Percentiles rank a stretch among this genome's conserved stretches.
Evolutionary conservation across 345 rosid genomes (phyloP).

Genomic region (Linum tenue): DNA sequence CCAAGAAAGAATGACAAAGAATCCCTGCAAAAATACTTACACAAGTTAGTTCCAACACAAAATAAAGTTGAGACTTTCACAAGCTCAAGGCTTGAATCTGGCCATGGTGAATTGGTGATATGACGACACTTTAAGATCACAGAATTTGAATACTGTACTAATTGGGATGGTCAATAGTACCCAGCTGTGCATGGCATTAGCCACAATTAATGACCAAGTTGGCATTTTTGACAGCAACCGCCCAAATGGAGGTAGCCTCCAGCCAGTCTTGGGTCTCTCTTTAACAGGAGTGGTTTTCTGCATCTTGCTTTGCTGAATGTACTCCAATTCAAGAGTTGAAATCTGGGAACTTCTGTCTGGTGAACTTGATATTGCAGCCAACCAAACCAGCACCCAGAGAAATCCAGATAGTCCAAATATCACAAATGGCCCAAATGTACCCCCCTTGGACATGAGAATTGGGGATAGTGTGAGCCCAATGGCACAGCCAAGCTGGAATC

Average conservation of each 20-base stretch:
- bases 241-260: constrained; percentile 69
- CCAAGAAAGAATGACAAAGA: constrained; percentile 97
- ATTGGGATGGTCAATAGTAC: constrained; percentile 26
- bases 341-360: constrained; percentile 76
- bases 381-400: constrained; percentile 90
- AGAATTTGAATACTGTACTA: neutral
- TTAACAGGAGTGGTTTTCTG: constrained; percentile 28
- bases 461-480: constrained; percentile 80
- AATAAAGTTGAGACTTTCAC: neutral
- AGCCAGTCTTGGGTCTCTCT: constrained; percentile 32
- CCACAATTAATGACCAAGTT: constrained; percentile 86
- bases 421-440: constrained; percentile 87
- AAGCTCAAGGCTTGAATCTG: neutral
- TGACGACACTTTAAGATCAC: neutral
- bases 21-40: constrained; percentile 47
- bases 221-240: constrained; percentile 81
- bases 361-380: constrained; percentile 66
- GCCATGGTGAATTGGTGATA: neutral
- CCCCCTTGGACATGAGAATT: constrained; percentile 80
- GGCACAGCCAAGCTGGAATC: constrained; percentile 88
- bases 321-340: constrained; percentile 65
- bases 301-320: constrained; percentile 40
- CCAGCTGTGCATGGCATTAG: constrained; percentile 98
- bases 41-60: neutral
- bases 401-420: constrained; percentile 88